Evolutionary conservation across 73 alveolate species (phyloP), one percentile per base, ranked within the genome.

Genomic region (Stentor coeruleus): DNA sequence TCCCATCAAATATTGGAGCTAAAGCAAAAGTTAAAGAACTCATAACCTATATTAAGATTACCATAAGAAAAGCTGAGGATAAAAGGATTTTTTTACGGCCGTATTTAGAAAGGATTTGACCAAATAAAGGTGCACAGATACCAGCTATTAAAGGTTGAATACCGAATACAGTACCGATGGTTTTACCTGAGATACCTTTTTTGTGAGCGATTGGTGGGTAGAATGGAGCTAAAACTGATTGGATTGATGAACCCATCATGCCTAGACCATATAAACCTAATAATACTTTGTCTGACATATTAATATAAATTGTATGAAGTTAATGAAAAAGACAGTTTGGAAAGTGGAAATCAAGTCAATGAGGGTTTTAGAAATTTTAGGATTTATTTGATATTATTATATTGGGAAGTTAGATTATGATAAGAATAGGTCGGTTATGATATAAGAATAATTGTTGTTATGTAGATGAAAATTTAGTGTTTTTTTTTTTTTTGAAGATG

Each of bases 141-240:
- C 73, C 15, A 57, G 73, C 73, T 57, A 31, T 31, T 20, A 57
- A 31, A 20, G 73, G 73, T 20, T 57, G 28, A 31, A n/a, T 20
- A 57, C 73, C 28, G 73, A 57, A 57, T 57, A 57, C 73, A 20
- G 28, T 20, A 31, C 73, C 73, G 28, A 57, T 57, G 15, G 73
- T 57, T 57, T 57, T 31, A 57, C 73, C 73, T 57, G 73, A 57
- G 2, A 57, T n/a, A 57, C 73, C 73, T 57, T 57, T 57, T 20
- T 57, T 31, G 3, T 2, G 1, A 20, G 73, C 73, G 0, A 57
- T 31, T 20, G 73, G 28, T 2, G 73, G 73, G 2, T 57, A 57
- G 2, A 20, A 57, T 20, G 73, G 73, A 20, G 73, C 73, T 1
- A 57, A 20, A 0, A 57, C 73, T n/a, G 73, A 57, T 20, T 20